Evolutionary conservation across 2,329 filamentous ascomycete species (phyloP), one percentile per base, ranked within the genome.

Genomic region (Fusarium siculi): DNA sequence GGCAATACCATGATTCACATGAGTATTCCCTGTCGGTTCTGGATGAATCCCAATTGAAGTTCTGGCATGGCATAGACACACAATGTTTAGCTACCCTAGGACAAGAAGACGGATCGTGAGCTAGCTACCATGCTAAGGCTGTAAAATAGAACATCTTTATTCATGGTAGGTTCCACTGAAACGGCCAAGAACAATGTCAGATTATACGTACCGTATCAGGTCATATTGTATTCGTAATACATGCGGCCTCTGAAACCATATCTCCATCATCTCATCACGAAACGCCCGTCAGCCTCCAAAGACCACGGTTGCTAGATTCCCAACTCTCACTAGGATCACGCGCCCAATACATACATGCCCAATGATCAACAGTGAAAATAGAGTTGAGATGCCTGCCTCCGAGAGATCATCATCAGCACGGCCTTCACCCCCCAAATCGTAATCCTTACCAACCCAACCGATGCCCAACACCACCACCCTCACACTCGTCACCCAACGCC

Each of bases 381-480:
- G 42, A 63, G 52, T 72, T 55, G 47, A 66, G 59, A 62, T 60
- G 25, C 46, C 23, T 53, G 43, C 37, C 61, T 47, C 60, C 56
- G 32, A 67, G 54, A 54, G 52, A 68, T 68, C 59, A 66, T 60
- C 67, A 44, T 74, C 52, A 49, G 69, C 64, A 58, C 53, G 55
- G 43, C 63, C 47, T 40, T 54, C 42, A 63, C 43, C 63, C 66
- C 61, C 61, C 60, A 56, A 55, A 53, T 40, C 49, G 37, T 67
- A 44, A 68, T 40, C 61, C 59, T 55, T 66, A 66, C 56, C 58
- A 64, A 74, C 63, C 66, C 59, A 56, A 68, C 52, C 61, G 63
- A 61, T 70, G 67, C 76, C 74, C 73, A 76, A 77, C 70, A 69
- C 69, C 63, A 73, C 70, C 61, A 68, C 59, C 68, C 65, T 56